phyloP scores from a whole-genome alignment of 2,329 filamentous ascomycete genomes.

The Aspergillus novoparasiticus region DNA sequence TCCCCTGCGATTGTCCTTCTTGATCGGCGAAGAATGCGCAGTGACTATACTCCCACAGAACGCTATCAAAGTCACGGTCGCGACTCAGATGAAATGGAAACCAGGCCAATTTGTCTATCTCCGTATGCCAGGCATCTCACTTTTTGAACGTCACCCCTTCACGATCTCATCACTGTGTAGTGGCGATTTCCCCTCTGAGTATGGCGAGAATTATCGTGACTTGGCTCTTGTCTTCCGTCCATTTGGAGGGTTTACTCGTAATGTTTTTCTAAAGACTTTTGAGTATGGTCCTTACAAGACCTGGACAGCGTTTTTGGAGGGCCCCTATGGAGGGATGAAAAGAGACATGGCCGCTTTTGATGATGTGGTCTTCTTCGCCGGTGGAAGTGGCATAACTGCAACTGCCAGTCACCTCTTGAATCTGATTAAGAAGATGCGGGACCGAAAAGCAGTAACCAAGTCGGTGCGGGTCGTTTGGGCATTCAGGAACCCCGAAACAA shows the following conservation, averaged over 20 bases:
- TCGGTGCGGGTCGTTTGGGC: conserved; percentile 94
- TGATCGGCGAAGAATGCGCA: conserved; percentile 88
- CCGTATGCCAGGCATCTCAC: conserved; percentile 86
- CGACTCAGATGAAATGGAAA: conserved; percentile 88
- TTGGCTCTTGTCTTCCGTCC: conserved; percentile 90
- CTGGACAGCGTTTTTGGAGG: conserved; percentile 89
- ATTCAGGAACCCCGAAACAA: conserved; percentile 83
- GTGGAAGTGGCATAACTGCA: conserved; percentile 91
- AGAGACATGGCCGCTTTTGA: conserved; percentile 89
- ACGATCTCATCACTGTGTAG: conserved; percentile 92
- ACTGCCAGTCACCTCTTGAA: conserved; percentile 89
- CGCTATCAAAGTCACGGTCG: conserved; percentile 92
- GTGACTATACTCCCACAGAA: conserved; percentile 89
- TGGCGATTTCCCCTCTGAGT: conserved; percentile 89
- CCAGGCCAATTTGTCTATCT: conserved; percentile 95
- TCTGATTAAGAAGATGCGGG: conserved; percentile 94
- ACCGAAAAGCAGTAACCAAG: conserved; percentile 89
- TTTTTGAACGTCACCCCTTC: conserved; percentile 93
- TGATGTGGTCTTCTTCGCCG: conserved; percentile 88
- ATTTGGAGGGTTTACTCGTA: conserved; percentile 85
- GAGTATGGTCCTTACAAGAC: conserved; percentile 88
- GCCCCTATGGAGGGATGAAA: conserved; percentile 93
- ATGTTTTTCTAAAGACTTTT: conserved; percentile 78
- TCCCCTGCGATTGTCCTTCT: conserved; percentile 75
- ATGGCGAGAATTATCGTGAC: conserved; percentile 84